Percentiles rank a stretch among this genome's conserved stretches.
phyloP scores from a whole-genome alignment of 148 eudicot genomes.

The Beta vulgaris region DNA sequence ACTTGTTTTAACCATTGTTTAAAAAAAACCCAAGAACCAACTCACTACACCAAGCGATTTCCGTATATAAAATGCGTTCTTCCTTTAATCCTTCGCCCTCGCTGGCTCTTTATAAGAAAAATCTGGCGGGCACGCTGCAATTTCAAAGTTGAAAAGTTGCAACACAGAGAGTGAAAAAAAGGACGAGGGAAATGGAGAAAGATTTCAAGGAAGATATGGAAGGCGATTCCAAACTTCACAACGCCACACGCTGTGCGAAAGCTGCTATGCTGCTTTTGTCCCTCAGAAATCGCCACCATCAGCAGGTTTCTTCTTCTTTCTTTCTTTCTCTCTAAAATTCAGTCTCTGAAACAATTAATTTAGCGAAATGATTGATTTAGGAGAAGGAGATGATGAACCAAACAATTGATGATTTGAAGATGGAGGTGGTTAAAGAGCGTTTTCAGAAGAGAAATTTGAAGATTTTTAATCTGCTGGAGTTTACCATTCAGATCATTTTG shows the following conservation, averaged over 20 bases:
- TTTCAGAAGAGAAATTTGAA: slow-evolving; percentile 27
- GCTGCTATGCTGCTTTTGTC: slow-evolving; percentile 33
- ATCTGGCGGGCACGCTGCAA: background rate
- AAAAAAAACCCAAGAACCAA: too few species aligned
- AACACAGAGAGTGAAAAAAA: slow-evolving; percentile 3
- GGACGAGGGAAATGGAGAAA: slow-evolving; percentile 8
- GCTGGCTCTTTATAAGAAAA: too few species aligned
- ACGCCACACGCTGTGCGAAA: slow-evolving; percentile 33
- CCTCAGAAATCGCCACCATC: slow-evolving; percentile 7
- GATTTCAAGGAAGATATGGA: slow-evolving; percentile 10
- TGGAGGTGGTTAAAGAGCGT: slow-evolving; percentile 30
- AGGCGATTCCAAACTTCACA: slow-evolving; percentile 1
- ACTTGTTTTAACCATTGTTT: too few species aligned
- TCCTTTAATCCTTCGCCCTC: background rate
- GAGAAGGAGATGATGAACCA: slow-evolving; percentile 30
- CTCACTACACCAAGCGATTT: too few species aligned
- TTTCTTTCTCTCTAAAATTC: slow-evolving; percentile 5
- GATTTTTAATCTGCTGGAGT: slow-evolving; percentile 28
- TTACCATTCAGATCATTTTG: slow-evolving; percentile 24
- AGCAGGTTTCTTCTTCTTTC: slow-evolving; percentile 14
- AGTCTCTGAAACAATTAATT: background rate
- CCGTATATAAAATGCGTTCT: background rate
- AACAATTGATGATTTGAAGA: slow-evolving; percentile 29
- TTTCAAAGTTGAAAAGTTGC: background rate
- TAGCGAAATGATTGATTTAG: slow-evolving; percentile 5